Evolutionary conservation across 2,329 filamentous ascomycete species (phyloP), one percentile per base, ranked within the genome.

Genomic region (Eutypa lata): DNA sequence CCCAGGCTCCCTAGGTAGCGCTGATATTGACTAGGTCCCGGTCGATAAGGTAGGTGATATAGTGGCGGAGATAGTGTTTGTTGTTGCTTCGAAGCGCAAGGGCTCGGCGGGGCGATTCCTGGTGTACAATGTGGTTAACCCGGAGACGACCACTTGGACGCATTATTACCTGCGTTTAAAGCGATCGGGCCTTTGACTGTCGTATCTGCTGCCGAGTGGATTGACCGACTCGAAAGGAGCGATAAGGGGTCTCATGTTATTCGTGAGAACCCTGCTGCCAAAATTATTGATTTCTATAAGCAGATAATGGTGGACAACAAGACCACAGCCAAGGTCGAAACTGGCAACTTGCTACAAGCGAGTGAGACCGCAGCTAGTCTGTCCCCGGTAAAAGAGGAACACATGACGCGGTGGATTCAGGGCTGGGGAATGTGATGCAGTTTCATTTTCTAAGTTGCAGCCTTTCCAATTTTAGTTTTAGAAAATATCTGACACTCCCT

Each of bases 1-100:
- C 2, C 81, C 82, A 0, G 57, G 60, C 0, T 65, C 66, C 7
- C 67, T 83, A 0, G 80, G 80, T 0, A 54, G 61, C 2, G 64
- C 72, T 57, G 65, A 73, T 6, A 68, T 83, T 2, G 78, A 83
- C 60, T 84, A 81, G 81, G 68, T 79, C 1, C 79, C 81, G 0
- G 72, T 82, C 16, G 80, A 79, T 45, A 62, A 68, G 16, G 71
- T 80, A 8, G 73, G 77, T 1, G 59, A 68, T 1, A 65, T 77
- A 5, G 64, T 82, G 44, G 63, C 75, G 18, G 79, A 82, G 47
- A 68, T 79, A 1, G 61, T 38, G 35, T 7, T 73, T 0, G 69
- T 10, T 44, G 21, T 18, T 44, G 16, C 42, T 18, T 14, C 42
- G 19, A 18, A 44, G 18, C 42, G 16, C 21, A 10, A 24, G 13